Evolutionary conservation across 306 rosid genomes (phyloP).

Genomic region (Corylus americana): DNA sequence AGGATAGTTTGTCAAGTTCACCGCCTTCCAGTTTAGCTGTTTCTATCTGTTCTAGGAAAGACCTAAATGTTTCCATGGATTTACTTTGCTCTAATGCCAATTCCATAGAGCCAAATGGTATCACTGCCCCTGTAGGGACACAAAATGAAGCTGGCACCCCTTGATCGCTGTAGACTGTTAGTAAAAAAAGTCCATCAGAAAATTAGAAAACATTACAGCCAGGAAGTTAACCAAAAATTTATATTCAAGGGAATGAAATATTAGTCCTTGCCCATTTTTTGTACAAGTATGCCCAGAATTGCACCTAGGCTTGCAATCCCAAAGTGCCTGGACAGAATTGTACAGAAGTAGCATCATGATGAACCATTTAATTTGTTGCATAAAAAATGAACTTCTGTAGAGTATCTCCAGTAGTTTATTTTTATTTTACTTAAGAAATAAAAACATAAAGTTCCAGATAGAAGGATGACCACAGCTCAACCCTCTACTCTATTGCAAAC

Average conservation of each 20-base stretch:
- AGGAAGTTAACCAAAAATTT: conserved; percentile 16
- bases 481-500: neutral
- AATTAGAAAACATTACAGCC: conserved; percentile 9
- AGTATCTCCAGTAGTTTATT: neutral
- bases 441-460: neutral
- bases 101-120: conserved; percentile 96
- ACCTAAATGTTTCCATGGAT: conserved; percentile 58
- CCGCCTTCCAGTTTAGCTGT: conserved; percentile 62
- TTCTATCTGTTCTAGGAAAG: conserved; percentile 65
- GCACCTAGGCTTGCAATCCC: neutral
- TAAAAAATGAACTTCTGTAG: neutral
- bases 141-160: conserved; percentile 81
- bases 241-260: conserved; percentile 18
- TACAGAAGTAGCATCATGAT: neutral
- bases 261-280: conserved; percentile 9
- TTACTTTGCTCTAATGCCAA: conserved; percentile 66
- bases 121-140: conserved; percentile 87
- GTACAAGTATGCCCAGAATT: neutral
- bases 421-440: too few species aligned
- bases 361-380: neutral
- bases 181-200: conserved; percentile 29
- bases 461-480: neutral
- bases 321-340: neutral
- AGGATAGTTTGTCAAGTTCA: conserved; percentile 68
- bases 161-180: conserved; percentile 71